Percentiles rank a stretch among this genome's conserved stretches.
phyloP scores from a whole-genome alignment of 768 basidiomycete genomes.

The Rhodosporidiobolus sp. region DNA sequence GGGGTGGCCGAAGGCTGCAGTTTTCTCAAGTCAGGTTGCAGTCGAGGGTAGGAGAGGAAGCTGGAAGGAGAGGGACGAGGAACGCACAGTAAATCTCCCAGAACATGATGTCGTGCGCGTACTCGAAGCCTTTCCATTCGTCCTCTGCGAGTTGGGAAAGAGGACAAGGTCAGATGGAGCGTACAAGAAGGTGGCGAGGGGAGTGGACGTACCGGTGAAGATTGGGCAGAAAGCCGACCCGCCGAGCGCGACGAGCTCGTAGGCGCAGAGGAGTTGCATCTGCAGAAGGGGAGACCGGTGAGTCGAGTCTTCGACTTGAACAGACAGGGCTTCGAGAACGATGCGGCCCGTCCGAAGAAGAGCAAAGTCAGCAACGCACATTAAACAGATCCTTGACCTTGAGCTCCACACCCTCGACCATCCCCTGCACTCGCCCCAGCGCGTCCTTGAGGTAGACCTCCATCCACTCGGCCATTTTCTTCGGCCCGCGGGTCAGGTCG shows the following conservation, averaged over 20 bases:
- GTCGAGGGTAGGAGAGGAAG: neutral
- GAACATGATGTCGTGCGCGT: constrained; percentile 47
- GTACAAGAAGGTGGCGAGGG: constrained; percentile 46
- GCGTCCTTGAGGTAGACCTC: constrained; percentile 69
- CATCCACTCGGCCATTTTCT: constrained; percentile 58
- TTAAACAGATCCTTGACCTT: constrained; percentile 66
- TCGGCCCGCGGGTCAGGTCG: neutral
- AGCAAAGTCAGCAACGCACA: neutral
- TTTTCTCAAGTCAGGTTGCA: neutral
- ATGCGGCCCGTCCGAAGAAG: too few species aligned
- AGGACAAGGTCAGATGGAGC: too few species aligned
- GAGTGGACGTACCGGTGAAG: constrained; percentile 45
- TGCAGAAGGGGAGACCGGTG: neutral
- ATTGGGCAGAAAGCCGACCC: constrained; percentile 51
- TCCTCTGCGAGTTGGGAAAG: neutral
- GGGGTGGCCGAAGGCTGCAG: constrained; percentile 74
- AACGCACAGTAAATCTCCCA: constrained; percentile 43
- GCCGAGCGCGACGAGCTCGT: constrained; percentile 68
- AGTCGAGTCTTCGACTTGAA: neutral
- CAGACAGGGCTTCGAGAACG: too few species aligned
- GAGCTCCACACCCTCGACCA: constrained; percentile 61
- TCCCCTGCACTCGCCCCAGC: constrained; percentile 57
- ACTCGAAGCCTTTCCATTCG: constrained; percentile 36
- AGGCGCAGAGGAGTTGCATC: constrained; percentile 65
- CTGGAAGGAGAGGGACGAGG: neutral